Base-by-base conservation (phyloP, 2,329 filamentous ascomycete species). In the Sarocladium kiliense region DNA sequence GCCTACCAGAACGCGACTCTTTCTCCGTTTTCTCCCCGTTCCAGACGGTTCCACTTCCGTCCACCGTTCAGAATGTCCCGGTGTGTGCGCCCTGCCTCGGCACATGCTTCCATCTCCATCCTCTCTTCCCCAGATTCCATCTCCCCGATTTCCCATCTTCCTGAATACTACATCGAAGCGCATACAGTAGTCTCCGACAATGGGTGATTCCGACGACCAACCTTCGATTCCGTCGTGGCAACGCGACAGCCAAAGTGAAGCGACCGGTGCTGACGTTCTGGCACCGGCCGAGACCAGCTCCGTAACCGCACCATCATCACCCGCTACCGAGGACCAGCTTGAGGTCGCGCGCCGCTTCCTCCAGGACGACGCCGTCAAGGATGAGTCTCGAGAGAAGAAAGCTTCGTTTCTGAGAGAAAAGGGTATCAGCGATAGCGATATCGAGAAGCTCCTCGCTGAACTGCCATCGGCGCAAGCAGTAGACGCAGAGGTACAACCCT, bases 311-410 rank as follows among this genome's bases (percentile, higher is more conserved):
- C 54, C 34, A 58, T 53, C 50, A 6, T 21, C 30, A 23, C 11
- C 27, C 3, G 6, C 27, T 19, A 19, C 60, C 7, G 61, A 69
- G 39, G 63, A 68, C 50, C 62, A 64, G 32, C 62, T 75, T 34
- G 83, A 90, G 16, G 83, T 91, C 65, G 91, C 91, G 26, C 78
- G 80, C 42, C 81, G 77, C 54, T 97, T 96, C 65, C 79, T 97
- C 3, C 76, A 88, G 53, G 87, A 95, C 58, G 84, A 88, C 7
- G 77, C 79, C 19, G 88, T 96, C 56, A 83, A 80, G 57, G 74
- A 86, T 68, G 84, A 87, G 32, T 77, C 87, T 0, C 77, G 78
- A 44, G 86, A 89, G 55, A 86, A 84, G 70, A 96, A 96, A 73
- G 75, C 81, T 19, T 80, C 81, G 7, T 96, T 96, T 62, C 74